phyloP scores from a whole-genome alignment of 176 grass and related monocot species.

The Eragrostis curvula region DNA sequence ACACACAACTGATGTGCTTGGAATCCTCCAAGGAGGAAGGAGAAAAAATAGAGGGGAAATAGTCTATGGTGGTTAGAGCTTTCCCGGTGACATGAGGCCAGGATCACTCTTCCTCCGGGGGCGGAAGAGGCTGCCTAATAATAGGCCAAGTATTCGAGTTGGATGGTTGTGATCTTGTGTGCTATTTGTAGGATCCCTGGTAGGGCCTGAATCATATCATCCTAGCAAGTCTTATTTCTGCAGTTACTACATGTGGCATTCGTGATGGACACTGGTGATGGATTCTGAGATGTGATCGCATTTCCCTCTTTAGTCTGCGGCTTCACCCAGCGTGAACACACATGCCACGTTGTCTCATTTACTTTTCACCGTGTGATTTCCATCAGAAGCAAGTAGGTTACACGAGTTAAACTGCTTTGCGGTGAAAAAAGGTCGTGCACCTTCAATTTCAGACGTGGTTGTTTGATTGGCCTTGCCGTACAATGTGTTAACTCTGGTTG shows the following conservation, averaged over 20 bases:
- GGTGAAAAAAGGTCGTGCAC: no score
- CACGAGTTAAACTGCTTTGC: no score
- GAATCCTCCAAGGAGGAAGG: conserved; percentile 44
- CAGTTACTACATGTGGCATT: conserved; percentile 36
- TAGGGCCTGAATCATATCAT: not conserved
- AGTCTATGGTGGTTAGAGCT: conserved; percentile 41
- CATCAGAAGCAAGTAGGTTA: no score
- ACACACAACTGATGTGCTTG: conserved; percentile 21
- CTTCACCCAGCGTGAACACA: no score
- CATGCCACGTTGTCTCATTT: no score
- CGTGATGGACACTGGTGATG: conserved; percentile 19
- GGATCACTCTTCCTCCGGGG: conserved; percentile 26
- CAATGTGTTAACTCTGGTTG: no score
- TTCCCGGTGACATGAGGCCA: conserved; percentile 47
- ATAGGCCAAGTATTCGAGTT: conserved; percentile 35
- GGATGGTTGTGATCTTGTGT: conserved; percentile 23
- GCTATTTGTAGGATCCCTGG: conserved; percentile 56
- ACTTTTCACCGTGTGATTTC: not conserved
- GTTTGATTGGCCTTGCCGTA: no score
- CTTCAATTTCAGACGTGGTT: no score
- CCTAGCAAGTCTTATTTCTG: not conserved
- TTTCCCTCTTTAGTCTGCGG: not conserved
- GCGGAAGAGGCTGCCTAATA: conserved; percentile 27
- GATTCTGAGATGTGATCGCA: conserved; percentile 28
- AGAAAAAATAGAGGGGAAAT: conserved; percentile 6